A percentile compares a stretch with the other conserved stretches of the same genome.
Evolutionary conservation across 2,329 filamentous ascomycete species (phyloP).

Genomic region (Paracamarosporium sp.): DNA sequence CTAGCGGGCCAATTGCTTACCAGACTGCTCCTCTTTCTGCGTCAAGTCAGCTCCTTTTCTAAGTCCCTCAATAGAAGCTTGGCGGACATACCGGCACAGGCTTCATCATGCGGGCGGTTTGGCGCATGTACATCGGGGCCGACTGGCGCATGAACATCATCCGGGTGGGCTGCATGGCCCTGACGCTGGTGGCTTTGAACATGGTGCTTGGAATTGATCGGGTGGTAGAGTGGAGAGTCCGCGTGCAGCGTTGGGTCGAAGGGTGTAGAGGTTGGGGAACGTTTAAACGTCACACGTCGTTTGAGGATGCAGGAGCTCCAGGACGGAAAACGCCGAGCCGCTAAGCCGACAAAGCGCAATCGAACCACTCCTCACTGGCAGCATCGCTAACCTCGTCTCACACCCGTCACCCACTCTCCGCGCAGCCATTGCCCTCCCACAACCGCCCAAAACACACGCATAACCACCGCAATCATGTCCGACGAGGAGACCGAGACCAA

Average conservation of each 20-base stretch:
- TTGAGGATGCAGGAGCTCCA: constrained; percentile 24
- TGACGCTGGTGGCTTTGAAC: constrained; percentile 47
- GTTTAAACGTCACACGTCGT: constrained; percentile 23
- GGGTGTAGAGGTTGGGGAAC: constrained; percentile 29
- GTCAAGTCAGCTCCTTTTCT: constrained; percentile 48
- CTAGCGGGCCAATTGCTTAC: constrained; percentile 52
- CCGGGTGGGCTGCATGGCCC: constrained; percentile 51
- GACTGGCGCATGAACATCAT: constrained; percentile 47
- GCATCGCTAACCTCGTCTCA: constrained; percentile 37
- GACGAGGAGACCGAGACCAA: constrained; percentile 92
- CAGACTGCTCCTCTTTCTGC: constrained; percentile 70
- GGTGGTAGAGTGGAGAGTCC: constrained; percentile 26
- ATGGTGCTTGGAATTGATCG: constrained; percentile 23
- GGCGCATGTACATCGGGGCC: constrained; percentile 44
- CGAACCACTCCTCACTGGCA: constrained; percentile 21
- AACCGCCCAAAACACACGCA: constrained; percentile 22
- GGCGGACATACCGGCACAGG: constrained; percentile 72
- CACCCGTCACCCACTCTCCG: constrained; percentile 32
- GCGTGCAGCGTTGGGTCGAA: constrained; percentile 25
- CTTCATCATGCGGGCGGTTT: constrained; percentile 59
- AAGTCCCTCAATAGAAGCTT: constrained; percentile 6
- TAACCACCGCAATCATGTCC: constrained; percentile 76
- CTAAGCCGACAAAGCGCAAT: constrained; percentile 46
- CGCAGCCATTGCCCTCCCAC: constrained; percentile 39
- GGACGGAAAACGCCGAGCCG: constrained; percentile 37